Evolutionary conservation across 2,329 filamentous ascomycete genomes (phyloP).

Genomic region (Kalaharituber pfeilii): DNA sequence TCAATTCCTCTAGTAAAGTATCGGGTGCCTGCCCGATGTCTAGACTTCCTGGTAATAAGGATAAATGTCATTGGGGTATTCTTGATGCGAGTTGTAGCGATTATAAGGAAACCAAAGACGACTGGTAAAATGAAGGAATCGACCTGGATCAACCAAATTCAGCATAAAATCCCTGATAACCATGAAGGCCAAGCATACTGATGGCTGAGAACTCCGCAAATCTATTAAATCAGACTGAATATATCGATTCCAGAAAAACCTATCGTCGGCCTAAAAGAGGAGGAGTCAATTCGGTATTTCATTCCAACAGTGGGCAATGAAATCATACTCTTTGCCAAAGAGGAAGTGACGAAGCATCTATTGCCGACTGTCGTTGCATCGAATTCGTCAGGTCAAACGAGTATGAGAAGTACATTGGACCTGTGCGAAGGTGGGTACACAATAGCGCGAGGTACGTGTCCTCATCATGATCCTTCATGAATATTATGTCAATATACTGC

Average conservation of each 20-base stretch:
- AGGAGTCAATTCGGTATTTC: background rate
- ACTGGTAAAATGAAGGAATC: constrained; percentile 91
- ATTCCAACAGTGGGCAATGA: background rate
- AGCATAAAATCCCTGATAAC: background rate
- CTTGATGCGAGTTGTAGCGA: constrained; percentile 72
- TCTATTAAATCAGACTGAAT: constrained; percentile 81
- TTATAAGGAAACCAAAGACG: constrained; percentile 91
- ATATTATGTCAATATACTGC: constrained; percentile 32
- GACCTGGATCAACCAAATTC: constrained; percentile 28
- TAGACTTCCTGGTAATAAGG: constrained; percentile 74
- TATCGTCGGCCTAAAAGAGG: constrained; percentile 51
- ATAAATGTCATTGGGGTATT: constrained; percentile 66
- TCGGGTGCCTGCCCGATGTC: constrained; percentile 74
- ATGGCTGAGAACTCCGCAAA: constrained; percentile 42
- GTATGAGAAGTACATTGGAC: constrained; percentile 96
- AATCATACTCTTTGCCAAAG: constrained; percentile 54
- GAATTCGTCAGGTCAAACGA: constrained; percentile 91
- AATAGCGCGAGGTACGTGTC: constrained; percentile 75
- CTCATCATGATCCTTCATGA: constrained; percentile 82
- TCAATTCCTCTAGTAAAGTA: constrained; percentile 93
- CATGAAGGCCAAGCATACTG: constrained; percentile 13
- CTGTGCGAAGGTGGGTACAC: constrained; percentile 61
- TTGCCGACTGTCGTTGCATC: constrained; percentile 80
- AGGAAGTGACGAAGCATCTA: constrained; percentile 46
- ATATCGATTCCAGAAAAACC: constrained; percentile 98